Conservation (phyloP, 129 eudicot species). For the Pseudognaphalium luteoalbum region DNA sequence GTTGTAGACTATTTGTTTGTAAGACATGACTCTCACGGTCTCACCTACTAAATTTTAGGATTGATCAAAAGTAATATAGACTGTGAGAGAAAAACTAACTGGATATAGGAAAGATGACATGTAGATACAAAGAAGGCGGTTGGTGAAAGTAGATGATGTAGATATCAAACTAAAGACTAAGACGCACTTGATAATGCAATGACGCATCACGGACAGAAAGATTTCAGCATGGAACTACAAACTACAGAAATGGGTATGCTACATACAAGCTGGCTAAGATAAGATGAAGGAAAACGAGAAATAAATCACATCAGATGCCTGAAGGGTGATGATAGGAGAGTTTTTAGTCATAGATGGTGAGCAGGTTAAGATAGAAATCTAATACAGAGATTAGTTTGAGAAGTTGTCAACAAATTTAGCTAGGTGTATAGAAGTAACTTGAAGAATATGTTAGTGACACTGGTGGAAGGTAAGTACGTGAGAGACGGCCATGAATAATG, state of each 20-base stretch:
- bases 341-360: neutral
- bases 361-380: neutral
- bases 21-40: neutral
- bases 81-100: neutral
- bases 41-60: neutral
- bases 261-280: neutral
- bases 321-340: neutral
- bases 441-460: neutral
- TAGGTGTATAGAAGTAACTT: neutral
- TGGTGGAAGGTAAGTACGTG: neutral
- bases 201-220: no score
- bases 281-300: neutral
- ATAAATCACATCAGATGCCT: neutral
- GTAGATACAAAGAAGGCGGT: no score
- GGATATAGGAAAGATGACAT: no score
- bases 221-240: neutral
- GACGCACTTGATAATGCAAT: no score
- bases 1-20: neutral
- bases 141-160: no score
- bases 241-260: neutral
- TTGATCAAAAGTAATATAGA: no score
- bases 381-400: neutral
- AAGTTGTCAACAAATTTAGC: neutral
- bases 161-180: no score
- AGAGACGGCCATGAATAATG: neutral